These are phyloP conservation scores for Apiotrichum mycotoxinovorans DNA, from an alignment of 1,284 basidiomycete species.

Conservation along the genomic window DNA sequence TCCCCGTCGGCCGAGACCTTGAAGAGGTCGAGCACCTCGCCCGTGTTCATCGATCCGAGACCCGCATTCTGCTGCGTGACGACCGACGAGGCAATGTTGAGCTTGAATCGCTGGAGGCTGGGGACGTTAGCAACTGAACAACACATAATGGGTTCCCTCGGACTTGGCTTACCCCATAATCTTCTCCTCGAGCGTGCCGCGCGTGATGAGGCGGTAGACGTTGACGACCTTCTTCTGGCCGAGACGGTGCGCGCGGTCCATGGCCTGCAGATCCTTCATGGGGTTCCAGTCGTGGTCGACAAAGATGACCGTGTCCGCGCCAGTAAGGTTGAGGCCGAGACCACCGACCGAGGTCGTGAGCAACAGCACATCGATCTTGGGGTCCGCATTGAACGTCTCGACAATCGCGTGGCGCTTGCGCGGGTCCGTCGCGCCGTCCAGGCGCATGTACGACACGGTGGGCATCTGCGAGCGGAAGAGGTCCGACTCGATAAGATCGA, in stretches of 20 bases:
- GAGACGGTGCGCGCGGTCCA: slow-evolving; percentile 97
- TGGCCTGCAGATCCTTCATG: slow-evolving; percentile 98
- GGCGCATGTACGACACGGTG: slow-evolving; percentile 92
- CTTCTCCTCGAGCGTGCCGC: slow-evolving; percentile 96
- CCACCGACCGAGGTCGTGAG: slow-evolving; percentile 97
- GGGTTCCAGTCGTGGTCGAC: slow-evolving; percentile 99
- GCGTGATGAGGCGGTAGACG: slow-evolving; percentile 94
- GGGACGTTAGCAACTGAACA: neutral
- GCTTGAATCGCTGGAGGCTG: slow-evolving; percentile 94
- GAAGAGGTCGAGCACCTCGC: slow-evolving; percentile 94
- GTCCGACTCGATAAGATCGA: slow-evolving; percentile 94
- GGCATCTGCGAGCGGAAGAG: slow-evolving; percentile 92
- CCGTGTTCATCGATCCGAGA: slow-evolving; percentile 92
- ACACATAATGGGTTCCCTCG: too few relatives aligned
- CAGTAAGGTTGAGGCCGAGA: slow-evolving; percentile 90
- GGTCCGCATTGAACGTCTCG: slow-evolving; percentile 96
- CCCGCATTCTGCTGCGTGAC: slow-evolving; percentile 97
- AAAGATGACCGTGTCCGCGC: slow-evolving; percentile 98
- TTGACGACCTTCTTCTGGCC: slow-evolving; percentile 99
- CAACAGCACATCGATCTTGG: slow-evolving; percentile 92
- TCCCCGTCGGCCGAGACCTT: slow-evolving; percentile 69
- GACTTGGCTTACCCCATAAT: slow-evolving; percentile 85
- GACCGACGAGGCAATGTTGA: slow-evolving; percentile 95
- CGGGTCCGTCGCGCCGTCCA: slow-evolving; percentile 86
- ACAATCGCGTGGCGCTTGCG: slow-evolving; percentile 91